These are phyloP conservation scores for Climacium dendroides DNA, from an alignment of 225 moss, liverwort and hornwort genomes.

Conservation along the genomic window DNA sequence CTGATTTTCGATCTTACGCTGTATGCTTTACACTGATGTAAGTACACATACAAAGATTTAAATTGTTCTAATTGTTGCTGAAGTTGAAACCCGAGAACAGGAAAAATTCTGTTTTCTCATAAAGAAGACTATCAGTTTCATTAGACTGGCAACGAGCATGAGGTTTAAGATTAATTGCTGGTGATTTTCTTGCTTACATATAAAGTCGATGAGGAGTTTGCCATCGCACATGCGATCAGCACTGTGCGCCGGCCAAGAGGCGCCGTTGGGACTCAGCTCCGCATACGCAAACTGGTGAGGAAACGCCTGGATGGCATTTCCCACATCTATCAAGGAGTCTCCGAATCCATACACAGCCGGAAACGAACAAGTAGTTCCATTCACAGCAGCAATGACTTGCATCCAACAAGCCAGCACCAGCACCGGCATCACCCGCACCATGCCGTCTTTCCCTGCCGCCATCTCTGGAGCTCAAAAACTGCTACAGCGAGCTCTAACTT, in stretches of 20 bases:
- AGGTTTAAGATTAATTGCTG: neutral
- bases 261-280: neutral
- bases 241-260: neutral
- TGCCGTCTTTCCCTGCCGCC: neutral
- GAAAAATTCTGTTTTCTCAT: neutral
- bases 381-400: neutral
- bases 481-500: neutral
- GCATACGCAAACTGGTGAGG: neutral
- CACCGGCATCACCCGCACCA: neutral
- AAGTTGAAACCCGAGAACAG: neutral
- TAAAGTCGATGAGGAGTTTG: constrained; percentile 14
- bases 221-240: constrained; percentile 11
- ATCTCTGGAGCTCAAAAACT: neutral
- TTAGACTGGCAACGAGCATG: neutral
- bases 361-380: neutral
- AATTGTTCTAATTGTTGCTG: neutral
- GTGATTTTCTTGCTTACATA: neutral
- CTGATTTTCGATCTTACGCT: neutral
- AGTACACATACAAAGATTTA: neutral
- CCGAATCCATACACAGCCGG: neutral
- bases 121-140: neutral
- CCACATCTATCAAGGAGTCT: constrained; percentile 10
- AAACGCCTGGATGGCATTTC: constrained; percentile 6
- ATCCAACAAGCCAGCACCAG: neutral
- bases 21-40: neutral